Evolutionary conservation across 2,329 filamentous ascomycete genomes (phyloP).

Genomic region (Neofusicoccum laricinum): DNA sequence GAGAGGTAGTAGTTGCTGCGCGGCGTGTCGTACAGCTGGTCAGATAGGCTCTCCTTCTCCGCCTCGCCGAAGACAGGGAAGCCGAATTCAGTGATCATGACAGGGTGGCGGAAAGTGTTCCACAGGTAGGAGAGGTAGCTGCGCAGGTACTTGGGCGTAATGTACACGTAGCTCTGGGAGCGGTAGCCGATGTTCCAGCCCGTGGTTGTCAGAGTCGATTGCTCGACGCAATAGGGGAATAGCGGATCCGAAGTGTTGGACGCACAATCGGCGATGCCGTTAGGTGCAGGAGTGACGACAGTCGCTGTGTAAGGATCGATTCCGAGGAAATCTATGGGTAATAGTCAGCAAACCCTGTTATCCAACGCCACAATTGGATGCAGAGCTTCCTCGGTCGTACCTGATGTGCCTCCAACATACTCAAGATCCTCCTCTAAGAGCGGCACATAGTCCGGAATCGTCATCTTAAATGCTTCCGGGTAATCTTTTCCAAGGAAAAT

Average conservation of each 20-base stretch:
- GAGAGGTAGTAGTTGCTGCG: conserved; percentile 31
- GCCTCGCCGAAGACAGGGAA: conserved; percentile 35
- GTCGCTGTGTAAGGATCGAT: conserved; percentile 36
- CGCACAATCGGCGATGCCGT: conserved; percentile 36
- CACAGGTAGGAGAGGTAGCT: conserved; percentile 56
- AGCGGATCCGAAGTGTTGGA: conserved; percentile 31
- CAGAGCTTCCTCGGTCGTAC: conserved; percentile 19
- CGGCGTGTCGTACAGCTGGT: conserved; percentile 31
- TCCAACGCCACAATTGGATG: too few relatives aligned
- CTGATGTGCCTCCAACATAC: conserved; percentile 3
- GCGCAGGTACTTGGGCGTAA: conserved; percentile 57
- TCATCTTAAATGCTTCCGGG: conserved; percentile 36
- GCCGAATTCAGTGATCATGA: conserved; percentile 37
- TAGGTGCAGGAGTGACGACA: conserved; percentile 32
- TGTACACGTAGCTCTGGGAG: conserved; percentile 57
- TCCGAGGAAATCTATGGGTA: conserved; percentile 41
- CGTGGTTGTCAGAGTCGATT: conserved; percentile 43
- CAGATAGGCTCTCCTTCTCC: conserved; percentile 26
- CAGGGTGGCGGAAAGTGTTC: conserved; percentile 54
- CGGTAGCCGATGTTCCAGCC: conserved; percentile 59
- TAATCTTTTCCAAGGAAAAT: conserved; percentile 47
- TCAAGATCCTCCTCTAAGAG: neutral
- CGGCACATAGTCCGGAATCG: neutral
- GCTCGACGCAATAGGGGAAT: conserved; percentile 36
- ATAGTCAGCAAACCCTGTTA: conserved; percentile 25